Evolutionary conservation across 1,284 basidiomycete genomes (phyloP).

Genomic region (Vanrija pseudolonga): DNA sequence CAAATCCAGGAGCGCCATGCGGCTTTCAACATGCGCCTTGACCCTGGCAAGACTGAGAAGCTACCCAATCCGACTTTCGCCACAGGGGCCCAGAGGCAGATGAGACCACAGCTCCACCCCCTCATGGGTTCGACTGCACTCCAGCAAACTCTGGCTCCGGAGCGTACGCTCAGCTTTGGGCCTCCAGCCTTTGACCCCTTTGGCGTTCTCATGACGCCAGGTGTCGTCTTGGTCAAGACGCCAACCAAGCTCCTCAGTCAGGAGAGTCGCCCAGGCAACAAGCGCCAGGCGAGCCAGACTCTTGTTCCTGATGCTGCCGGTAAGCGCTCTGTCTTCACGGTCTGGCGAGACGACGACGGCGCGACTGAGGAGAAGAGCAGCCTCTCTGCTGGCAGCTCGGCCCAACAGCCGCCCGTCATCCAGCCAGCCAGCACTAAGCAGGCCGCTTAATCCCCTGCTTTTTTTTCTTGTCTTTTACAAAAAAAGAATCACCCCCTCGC

Average conservation of each 20-base stretch:
- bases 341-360: constrained; percentile 8
- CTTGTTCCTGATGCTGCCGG: constrained; percentile 31
- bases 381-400: background rate
- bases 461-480: no score
- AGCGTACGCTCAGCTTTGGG: constrained; percentile 43
- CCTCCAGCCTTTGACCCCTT: constrained; percentile 2
- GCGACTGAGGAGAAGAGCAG: background rate
- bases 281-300: constrained; percentile 45
- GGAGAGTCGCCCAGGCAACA: constrained; percentile 41
- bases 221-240: background rate
- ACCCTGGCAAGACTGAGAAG: constrained; percentile 4
- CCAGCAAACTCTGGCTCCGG: constrained; percentile 46
- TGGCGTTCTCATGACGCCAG: constrained; percentile 5
- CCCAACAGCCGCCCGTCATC: background rate
- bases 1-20: constrained; percentile 39
- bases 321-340: constrained; percentile 14
- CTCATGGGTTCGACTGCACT: constrained; percentile 32
- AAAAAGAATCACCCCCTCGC: no score
- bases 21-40: constrained; percentile 24
- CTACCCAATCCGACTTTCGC: constrained; percentile 7
- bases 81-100: background rate
- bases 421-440: background rate
- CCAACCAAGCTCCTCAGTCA: constrained; percentile 6
- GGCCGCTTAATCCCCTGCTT: no score
- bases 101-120: constrained; percentile 6